Base-by-base conservation (phyloP, 2,329 filamentous ascomycete species). In the Elsinoe necatrix region DNA sequence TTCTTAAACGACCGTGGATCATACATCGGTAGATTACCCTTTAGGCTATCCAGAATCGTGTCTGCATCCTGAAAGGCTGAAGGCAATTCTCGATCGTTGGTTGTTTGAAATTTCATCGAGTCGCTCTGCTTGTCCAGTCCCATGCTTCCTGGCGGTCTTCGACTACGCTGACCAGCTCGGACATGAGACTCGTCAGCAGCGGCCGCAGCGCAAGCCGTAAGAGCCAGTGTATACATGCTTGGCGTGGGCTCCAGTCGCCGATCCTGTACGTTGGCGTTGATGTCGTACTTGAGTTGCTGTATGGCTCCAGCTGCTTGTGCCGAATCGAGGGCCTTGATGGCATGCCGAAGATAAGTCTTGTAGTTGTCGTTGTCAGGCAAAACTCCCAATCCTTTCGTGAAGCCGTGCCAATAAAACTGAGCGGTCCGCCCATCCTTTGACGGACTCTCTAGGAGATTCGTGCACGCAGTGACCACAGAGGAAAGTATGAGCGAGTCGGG, bases 401-500 rank as follows among this genome's bases (percentile, higher is more conserved):
- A 73, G 4, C 85, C 67, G 16, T 85, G 75, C 91, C 91, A 97
- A 70, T 96, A 97, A 29, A 77, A 77, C 54, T 79, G 71, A n/a
- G 83, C 86, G 29, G n/a, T 23, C 21, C 12, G 18, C 14, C 16
- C 11, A 1, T 39, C 77, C 76, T 55, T 79, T 71, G 20, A 82
- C 85, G n/a, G 80, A 71, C 12, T 79, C 77, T 6, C 81, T 80
- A 54, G 80, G 77, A 54, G 80, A 78, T 29, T 84, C 11, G 77
- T 72, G 54, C 89, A 80, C 5, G 84, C 79, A 45, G 81, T 75
- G 41, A 95, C 70, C 18, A 95, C 67, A 43, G 95, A 69, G 1
- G 85, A 85, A 1, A 98, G 78, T 0, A 76, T 79, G 59, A 75
- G 75, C 59, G 37, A 25, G 14, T 57, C 47, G 14, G 18, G 20